phyloP scores from a whole-genome alignment of 2,329 filamentous ascomycete species.

The Claviceps sorghi region DNA sequence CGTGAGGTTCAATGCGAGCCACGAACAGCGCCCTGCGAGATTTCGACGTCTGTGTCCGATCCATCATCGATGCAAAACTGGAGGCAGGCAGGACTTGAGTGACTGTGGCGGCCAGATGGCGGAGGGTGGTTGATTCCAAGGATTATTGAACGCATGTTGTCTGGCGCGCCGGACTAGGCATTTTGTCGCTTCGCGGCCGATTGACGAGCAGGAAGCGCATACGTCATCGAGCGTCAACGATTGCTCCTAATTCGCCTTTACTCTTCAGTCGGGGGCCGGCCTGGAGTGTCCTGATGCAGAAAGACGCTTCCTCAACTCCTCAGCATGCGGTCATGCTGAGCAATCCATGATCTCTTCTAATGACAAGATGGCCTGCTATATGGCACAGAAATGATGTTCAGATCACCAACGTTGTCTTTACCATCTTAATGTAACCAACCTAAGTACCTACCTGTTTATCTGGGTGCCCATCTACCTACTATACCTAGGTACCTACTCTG shows the following conservation, averaged over 20 bases:
- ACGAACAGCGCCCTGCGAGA: not conserved
- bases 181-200: not conserved
- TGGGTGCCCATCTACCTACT: no score
- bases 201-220: not conserved
- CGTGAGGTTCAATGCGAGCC: no score
- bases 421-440: no score
- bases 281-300: not conserved
- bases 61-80: no score
- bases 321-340: not conserved
- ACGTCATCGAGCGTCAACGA: not conserved
- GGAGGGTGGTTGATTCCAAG: no score
- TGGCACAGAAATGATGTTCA: not conserved
- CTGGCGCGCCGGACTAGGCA: no score
- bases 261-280: not conserved
- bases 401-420: not conserved
- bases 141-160: no score
- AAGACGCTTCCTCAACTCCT: not conserved
- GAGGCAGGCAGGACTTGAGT: no score
- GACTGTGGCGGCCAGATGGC: not conserved
- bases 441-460: not conserved
- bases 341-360: not conserved
- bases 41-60: no score
- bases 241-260: not conserved
- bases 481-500: no score
- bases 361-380: not conserved